Percentiles rank a stretch among this genome's conserved stretches.
Evolutionary conservation across 2,329 filamentous ascomycete species (phyloP).

Genomic region (Malbranchea zuffiana): DNA sequence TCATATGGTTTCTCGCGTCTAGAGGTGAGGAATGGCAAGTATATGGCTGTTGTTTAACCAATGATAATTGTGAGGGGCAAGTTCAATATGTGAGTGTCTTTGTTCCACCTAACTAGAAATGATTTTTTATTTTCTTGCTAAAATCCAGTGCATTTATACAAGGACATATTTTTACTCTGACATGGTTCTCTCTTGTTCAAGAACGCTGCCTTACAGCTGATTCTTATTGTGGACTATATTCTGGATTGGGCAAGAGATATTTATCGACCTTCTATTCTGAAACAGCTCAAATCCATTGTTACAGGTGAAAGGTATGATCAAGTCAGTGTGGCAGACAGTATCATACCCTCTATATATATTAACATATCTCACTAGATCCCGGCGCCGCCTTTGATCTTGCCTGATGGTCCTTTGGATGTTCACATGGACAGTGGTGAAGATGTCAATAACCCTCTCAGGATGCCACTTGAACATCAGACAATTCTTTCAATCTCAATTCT

Average conservation of each 20-base stretch:
- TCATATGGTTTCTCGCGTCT: not conserved
- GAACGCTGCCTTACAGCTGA: conserved; percentile 20
- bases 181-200: conserved; percentile 15
- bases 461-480: too few relatives aligned
- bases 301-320: too few relatives aligned
- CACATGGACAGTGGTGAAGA: too few relatives aligned
- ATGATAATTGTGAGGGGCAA: not conserved
- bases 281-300: too few relatives aligned
- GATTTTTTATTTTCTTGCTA: not conserved
- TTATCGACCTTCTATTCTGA: conserved; percentile 20
- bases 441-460: too few relatives aligned
- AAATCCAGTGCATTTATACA: conserved; percentile 5
- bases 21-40: conserved; percentile 1
- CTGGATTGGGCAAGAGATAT: conserved; percentile 25
- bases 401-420: too few relatives aligned
- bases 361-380: too few relatives aligned
- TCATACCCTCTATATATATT: too few relatives aligned
- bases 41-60: not conserved
- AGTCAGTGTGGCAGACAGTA: too few relatives aligned
- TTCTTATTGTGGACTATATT: conserved; percentile 24
- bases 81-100: conserved; percentile 1
- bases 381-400: too few relatives aligned
- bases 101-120: too few relatives aligned
- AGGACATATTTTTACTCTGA: conserved; percentile 19
- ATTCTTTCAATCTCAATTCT: too few relatives aligned